Conservation (phyloP, 2,329 filamentous ascomycete genomes). For the Pseudocercospora musae region DNA sequence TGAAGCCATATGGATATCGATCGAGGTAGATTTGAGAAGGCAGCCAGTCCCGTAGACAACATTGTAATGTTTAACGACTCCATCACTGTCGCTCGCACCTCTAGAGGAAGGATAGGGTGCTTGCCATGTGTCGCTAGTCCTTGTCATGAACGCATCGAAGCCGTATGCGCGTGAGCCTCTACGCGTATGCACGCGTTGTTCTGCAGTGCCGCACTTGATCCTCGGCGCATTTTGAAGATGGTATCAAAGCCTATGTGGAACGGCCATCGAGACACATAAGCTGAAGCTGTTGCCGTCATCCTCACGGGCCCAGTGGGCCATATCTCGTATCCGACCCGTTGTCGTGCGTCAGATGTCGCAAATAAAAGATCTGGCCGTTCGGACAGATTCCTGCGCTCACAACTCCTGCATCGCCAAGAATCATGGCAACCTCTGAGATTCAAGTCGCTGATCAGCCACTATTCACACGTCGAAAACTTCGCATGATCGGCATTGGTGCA, state of each 20-base stretch:
- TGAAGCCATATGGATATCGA: background rate
- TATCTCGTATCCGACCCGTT: background rate
- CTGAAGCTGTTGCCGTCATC: background rate
- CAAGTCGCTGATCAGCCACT: conserved; percentile 11
- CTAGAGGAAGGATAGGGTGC: background rate
- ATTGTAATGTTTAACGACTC: background rate
- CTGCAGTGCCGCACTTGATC: background rate
- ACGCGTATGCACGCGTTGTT: background rate
- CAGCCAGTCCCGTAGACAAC: background rate
- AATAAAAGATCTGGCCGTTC: background rate
- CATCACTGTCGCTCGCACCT: background rate
- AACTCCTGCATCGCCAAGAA: background rate
- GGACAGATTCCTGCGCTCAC: background rate
- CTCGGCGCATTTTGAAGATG: background rate
- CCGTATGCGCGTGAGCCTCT: background rate
- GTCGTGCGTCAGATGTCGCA: background rate
- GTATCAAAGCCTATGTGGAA: background rate
- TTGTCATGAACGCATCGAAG: background rate
- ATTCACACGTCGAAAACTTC: conserved; percentile 13
- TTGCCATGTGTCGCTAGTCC: background rate
- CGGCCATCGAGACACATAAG: background rate
- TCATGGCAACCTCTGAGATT: conserved; percentile 22
- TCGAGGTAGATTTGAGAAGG: background rate
- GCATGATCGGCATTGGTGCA: conserved; percentile 13
- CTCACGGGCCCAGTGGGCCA: background rate